These are phyloP conservation scores for Sporisorium scitamineum DNA, from an alignment of 1,284 basidiomycete genomes.

Conservation along the genomic window DNA sequence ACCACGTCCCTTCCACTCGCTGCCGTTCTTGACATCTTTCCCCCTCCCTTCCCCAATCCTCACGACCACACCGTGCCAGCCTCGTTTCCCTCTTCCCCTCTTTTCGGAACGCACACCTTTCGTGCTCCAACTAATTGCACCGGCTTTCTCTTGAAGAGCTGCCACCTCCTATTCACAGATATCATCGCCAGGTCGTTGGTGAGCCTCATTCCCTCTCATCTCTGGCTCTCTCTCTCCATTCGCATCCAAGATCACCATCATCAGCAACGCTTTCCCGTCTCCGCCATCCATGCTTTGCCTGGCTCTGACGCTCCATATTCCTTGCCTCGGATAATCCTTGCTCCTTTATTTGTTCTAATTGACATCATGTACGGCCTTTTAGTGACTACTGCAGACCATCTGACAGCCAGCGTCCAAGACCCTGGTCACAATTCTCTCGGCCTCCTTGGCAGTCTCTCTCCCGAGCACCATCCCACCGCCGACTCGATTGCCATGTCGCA, in stretches of 20 bases:
- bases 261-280: constrained; percentile 5
- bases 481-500: constrained; percentile 41
- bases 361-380: constrained; percentile 33
- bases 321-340: background rate
- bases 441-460: constrained; percentile 40
- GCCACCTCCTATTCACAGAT: background rate
- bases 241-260: constrained; percentile 1
- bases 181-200: constrained; percentile 10
- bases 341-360: background rate
- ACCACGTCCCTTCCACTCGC: constrained; percentile 12
- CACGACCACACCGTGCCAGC: background rate
- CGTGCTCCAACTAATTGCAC: background rate
- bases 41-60: background rate
- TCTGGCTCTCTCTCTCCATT: constrained; percentile 10
- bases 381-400: constrained; percentile 10
- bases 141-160: constrained; percentile 11
- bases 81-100: background rate
- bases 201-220: background rate
- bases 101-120: background rate
- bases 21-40: background rate
- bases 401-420: constrained; percentile 9
- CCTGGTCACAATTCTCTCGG: constrained; percentile 41
- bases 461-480: constrained; percentile 11
- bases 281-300: background rate
- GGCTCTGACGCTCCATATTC: background rate